Percentiles rank a stretch among this genome's conserved stretches.
These are phyloP conservation scores for Linnemannia schmuckeri DNA, from an alignment of 192 early-diverging fungal genomes.

Conservation along the genomic window DNA sequence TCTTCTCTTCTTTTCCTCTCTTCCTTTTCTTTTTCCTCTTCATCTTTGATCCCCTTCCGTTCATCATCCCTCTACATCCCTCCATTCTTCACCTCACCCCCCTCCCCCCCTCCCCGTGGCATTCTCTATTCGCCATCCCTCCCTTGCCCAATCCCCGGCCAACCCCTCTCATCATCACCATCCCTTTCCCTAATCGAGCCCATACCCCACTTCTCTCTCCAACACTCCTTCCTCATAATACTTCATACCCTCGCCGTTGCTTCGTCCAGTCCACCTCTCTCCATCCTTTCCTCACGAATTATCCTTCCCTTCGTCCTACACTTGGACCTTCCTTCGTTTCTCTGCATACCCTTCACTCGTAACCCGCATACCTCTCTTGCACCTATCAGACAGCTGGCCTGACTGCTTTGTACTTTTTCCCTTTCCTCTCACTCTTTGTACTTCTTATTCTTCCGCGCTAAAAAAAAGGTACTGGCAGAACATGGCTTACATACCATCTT, in stretches of 20 bases:
- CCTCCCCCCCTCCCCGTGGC: conserved; percentile 17
- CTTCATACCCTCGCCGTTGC: not conserved
- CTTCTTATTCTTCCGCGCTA: not conserved
- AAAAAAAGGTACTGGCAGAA: not conserved
- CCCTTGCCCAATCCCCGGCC: conserved; percentile 16
- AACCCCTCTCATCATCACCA: conserved; percentile 4
- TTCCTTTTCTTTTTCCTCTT: conserved; percentile 4
- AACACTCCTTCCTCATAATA: not conserved
- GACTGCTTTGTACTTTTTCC: conserved; percentile 15
- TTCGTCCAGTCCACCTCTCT: not conserved
- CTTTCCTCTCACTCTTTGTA: not conserved
- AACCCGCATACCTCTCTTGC: not conserved
- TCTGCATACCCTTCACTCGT: not conserved
- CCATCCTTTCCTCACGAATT: not conserved
- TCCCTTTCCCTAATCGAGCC: not conserved
- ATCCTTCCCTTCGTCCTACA: not conserved
- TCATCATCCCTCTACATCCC: not conserved
- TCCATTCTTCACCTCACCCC: conserved; percentile 5
- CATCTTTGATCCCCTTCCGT: conserved; percentile 3
- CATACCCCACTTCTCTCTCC: not conserved
- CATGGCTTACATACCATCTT: not conserved
- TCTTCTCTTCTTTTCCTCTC: not conserved
- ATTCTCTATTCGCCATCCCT: conserved; percentile 43
- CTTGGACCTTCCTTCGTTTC: not conserved
- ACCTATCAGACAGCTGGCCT: conserved; percentile 52